phyloP scores from a whole-genome alignment of 139 green algal species.

The Tetraselmis chui region DNA sequence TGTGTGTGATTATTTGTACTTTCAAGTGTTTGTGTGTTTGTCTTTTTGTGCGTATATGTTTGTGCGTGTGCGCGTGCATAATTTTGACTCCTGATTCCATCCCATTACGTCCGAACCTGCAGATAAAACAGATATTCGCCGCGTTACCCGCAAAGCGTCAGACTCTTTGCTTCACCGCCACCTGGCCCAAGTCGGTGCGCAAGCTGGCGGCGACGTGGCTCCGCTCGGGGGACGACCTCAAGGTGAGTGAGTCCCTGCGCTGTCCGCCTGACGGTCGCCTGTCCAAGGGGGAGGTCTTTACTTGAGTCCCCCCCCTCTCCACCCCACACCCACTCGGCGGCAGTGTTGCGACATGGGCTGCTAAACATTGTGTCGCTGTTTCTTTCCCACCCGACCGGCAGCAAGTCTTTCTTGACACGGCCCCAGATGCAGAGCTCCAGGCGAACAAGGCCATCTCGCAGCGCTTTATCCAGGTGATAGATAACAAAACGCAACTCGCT shows the following conservation, averaged over 20 bases:
- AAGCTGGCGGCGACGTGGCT: constrained; percentile 61
- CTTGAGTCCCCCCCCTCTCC: no score
- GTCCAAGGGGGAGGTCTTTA: neutral
- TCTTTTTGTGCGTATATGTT: no score
- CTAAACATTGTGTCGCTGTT: no score
- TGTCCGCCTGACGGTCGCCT: neutral
- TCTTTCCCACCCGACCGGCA: no score
- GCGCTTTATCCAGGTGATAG: constrained; percentile 10
- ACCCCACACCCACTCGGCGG: no score
- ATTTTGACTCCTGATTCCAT: no score
- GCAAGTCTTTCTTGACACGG: neutral
- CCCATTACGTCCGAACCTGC: no score
- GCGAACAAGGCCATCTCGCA: constrained; percentile 25
- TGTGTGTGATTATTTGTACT: no score
- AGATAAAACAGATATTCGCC: constrained; percentile 17
- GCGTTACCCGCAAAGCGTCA: constrained; percentile 70
- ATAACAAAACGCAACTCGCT: no score
- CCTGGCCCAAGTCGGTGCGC: constrained; percentile 81
- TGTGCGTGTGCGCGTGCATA: no score
- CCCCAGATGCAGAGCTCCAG: constrained; percentile 7
- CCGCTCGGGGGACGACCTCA: neutral
- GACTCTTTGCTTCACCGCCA: constrained; percentile 95
- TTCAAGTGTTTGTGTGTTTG: no score
- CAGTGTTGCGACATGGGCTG: no score
- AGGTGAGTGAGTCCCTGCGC: neutral